Evolutionary conservation across 305 asterid species (phyloP).

Genomic region (Coffea humblotiana): DNA sequence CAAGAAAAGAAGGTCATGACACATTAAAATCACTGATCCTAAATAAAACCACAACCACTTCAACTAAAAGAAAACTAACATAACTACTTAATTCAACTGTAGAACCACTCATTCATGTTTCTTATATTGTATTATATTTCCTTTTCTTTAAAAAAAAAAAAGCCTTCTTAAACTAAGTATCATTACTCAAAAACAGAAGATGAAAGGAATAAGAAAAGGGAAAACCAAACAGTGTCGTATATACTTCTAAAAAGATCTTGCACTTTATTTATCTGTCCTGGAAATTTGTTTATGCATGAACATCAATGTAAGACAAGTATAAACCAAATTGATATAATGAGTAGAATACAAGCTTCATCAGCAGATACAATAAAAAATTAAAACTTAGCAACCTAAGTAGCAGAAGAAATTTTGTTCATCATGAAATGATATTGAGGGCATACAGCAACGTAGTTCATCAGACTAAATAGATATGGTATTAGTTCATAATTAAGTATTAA

Average conservation of each 20-base stretch:
- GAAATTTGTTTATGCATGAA: background rate
- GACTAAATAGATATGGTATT: background rate
- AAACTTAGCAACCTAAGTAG: background rate
- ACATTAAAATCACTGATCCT: background rate
- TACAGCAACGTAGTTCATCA: background rate
- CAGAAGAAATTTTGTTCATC: background rate
- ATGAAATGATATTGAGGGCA: constrained; percentile 1
- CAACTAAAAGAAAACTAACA: background rate
- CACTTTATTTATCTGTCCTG: background rate
- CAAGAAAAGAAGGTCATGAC: background rate
- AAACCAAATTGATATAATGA: background rate
- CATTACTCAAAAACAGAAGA: background rate
- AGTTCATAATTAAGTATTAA: background rate
- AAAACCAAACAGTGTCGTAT: background rate
- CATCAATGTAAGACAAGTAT: background rate
- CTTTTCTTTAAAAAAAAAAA: too few relatives aligned
- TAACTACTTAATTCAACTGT: background rate
- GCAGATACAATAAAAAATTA: background rate
- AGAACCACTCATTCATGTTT: background rate
- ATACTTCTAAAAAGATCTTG: background rate
- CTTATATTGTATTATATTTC: too few relatives aligned
- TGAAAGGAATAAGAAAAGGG: background rate
- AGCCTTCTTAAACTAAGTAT: too few relatives aligned
- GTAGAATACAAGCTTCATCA: background rate
- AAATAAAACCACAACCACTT: background rate